Evolutionary conservation across 2,329 filamentous ascomycete genomes (phyloP), one percentile per base, ranked within the genome.

Genomic region (Talaromyces islandicus): DNA sequence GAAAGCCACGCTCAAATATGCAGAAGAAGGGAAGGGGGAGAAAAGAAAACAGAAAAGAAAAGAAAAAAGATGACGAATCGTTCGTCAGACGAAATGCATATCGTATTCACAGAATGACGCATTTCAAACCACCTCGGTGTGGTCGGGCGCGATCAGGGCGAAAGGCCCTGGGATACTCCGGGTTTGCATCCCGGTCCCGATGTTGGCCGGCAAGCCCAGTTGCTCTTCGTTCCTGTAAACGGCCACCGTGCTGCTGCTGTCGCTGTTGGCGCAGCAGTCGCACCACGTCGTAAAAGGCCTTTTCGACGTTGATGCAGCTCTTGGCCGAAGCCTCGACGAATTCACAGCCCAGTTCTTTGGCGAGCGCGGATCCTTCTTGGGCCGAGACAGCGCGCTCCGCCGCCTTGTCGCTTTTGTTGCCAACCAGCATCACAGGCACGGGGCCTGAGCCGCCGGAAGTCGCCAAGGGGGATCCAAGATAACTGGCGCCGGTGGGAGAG

Each of bases 281-380:
- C 58, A 97, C 94, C 7, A 99, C 94, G 71, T 99, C 94, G 77
- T 96, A 97, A 72, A 99, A 97, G 32, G 92, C 93, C 81, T 96
- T 97, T 76, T 96, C 94, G 58, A 97, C 93, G 70, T 97, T 97
- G 81, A 97, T 92, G 78, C 92, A 96, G 74, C 96, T 97, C 80
- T 97, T 97, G 38, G 93, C 93, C 7, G 92, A 97, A 1, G 93
- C 92, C 76, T 97, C 93, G 68, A 97, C 92, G 69, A 97, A 97
- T 68, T 97, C 92, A 78, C 94, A 97, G 64, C 91, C 91, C 43
- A 99, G 81, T 70, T 97, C 91, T 69, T 92, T 89, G 59, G 94
- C 93, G 43, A 97, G 80, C 57, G 92, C 92, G 66, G 91, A 90
- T 17, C 94, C 94, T 78, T 99, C 94, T 75, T 97, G 94, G 56